Evolutionary conservation across 2,329 filamentous ascomycete species (phyloP).

Genomic region (Fusarium anguioides): DNA sequence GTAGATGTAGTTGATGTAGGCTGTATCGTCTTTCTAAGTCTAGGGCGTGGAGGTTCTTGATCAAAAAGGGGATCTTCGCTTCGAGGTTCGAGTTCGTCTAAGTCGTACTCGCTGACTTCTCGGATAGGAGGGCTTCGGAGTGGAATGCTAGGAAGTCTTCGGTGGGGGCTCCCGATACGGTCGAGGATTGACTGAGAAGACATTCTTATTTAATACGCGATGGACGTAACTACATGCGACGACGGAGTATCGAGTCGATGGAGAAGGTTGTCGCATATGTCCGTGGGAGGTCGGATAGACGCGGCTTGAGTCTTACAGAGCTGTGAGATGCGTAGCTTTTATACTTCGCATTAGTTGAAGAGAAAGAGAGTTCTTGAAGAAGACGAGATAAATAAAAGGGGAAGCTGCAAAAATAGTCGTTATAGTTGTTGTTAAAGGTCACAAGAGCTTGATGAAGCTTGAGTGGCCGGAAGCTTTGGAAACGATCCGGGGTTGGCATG

Average conservation of each 20-base stretch:
- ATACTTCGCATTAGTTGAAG: background rate
- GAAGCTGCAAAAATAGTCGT: background rate
- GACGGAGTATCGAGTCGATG: background rate
- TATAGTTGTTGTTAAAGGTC: conserved; percentile 1
- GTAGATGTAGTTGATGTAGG: conserved; percentile 1
- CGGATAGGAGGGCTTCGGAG: conserved; percentile 42
- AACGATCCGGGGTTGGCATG: conserved; percentile 37
- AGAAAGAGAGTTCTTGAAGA: no score
- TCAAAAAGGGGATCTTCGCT: conserved; percentile 46
- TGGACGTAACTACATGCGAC: background rate
- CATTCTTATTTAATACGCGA: conserved; percentile 30
- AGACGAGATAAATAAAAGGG: no score
- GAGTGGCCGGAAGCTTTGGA: conserved; percentile 17
- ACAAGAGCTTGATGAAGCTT: conserved; percentile 21
- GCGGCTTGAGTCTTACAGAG: background rate
- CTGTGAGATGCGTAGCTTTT: background rate
- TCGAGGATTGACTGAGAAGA: conserved; percentile 46
- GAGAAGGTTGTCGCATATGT: conserved; percentile 20
- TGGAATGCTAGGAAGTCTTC: conserved; percentile 43
- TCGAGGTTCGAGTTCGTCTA: conserved; percentile 55
- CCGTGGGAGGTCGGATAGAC: conserved; percentile 17
- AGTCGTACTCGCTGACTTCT: conserved; percentile 51
- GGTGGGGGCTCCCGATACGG: conserved; percentile 42
- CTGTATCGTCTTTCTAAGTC: conserved; percentile 35
- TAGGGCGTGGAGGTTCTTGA: conserved; percentile 36